These are phyloP conservation scores for Candida glaebosa DNA, from an alignment of 805 yeast genomes.

Conservation along the genomic window DNA sequence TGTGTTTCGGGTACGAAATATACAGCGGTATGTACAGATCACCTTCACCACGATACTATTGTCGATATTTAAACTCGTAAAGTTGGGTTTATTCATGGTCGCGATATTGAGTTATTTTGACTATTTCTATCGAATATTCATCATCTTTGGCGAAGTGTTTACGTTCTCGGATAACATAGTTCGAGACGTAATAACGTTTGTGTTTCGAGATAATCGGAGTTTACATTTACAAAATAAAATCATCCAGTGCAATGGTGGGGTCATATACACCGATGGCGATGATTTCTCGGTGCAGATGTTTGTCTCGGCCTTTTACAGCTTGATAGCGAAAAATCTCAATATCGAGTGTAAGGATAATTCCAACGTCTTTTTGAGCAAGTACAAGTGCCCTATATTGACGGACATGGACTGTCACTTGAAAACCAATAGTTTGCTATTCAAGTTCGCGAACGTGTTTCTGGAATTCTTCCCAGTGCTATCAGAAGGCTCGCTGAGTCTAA, in stretches of 20 bases:
- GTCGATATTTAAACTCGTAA: conserved; percentile 9
- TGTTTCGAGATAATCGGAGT: conserved; percentile 16
- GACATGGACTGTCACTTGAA: conserved; percentile 3
- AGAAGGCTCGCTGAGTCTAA: conserved; percentile 2
- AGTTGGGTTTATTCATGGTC: conserved; percentile 15
- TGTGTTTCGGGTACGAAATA: conserved; percentile 7
- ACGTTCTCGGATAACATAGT: conserved; percentile 28
- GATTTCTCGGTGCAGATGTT: conserved; percentile 1
- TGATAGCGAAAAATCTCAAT: not conserved
- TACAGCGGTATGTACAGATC: conserved; percentile 1
- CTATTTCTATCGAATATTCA: conserved; percentile 15
- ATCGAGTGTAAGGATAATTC: not conserved
- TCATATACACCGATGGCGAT: conserved; percentile 2
- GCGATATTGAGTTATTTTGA: conserved; percentile 17
- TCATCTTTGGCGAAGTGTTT: conserved; percentile 23
- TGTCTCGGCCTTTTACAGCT: not conserved
- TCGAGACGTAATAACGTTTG: conserved; percentile 25
- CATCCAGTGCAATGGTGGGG: conserved; percentile 9
- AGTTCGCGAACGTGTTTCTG: conserved; percentile 14
- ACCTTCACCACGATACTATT: conserved; percentile 6
- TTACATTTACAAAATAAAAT: conserved; percentile 12
- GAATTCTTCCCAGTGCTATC: conserved; percentile 2
- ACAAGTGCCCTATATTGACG: not conserved
- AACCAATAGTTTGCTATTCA: conserved; percentile 14
- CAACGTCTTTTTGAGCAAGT: not conserved